These are phyloP conservation scores for Candida sp. DNA, from an alignment of 1,139 yeast species.

Conservation along the genomic window DNA sequence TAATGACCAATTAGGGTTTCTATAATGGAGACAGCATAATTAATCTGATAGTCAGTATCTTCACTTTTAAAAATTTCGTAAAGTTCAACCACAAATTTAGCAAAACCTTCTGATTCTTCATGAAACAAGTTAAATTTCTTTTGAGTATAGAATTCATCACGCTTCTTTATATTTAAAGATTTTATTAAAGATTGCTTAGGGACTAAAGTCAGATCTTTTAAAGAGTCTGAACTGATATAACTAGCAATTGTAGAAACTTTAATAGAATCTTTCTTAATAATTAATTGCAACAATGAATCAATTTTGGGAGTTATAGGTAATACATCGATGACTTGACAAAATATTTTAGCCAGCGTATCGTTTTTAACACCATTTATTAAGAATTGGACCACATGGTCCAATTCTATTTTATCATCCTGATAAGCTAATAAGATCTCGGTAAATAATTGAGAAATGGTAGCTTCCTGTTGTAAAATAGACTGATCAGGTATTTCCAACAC, in stretches of 20 bases:
- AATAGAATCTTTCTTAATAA: constrained; percentile 19
- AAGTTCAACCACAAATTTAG: constrained; percentile 61
- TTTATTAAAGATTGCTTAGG: constrained; percentile 35
- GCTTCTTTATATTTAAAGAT: constrained; percentile 40
- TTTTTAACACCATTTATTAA: constrained; percentile 26
- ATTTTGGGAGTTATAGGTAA: constrained; percentile 33
- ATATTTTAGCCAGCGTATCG: constrained; percentile 33
- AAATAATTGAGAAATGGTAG: constrained; percentile 19
- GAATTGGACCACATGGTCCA: constrained; percentile 23
- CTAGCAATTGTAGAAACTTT: constrained; percentile 35
- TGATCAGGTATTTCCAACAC: constrained; percentile 20
- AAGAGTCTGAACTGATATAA: constrained; percentile 31
- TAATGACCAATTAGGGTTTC: constrained; percentile 72
- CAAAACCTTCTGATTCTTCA: constrained; percentile 81
- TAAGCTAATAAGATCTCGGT: constrained; percentile 34
- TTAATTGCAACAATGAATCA: constrained; percentile 20
- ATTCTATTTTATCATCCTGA: constrained; percentile 21
- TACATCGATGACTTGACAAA: constrained; percentile 44
- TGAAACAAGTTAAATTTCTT: constrained; percentile 70
- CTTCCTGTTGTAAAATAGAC: constrained; percentile 14
- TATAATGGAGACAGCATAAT: constrained; percentile 47
- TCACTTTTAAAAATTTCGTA: constrained; percentile 37
- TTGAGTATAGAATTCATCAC: constrained; percentile 64
- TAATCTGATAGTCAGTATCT: constrained; percentile 40
- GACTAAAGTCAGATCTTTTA: constrained; percentile 36